phyloP scores from a whole-genome alignment of 257 asterid species.

The Leptodermis oblonga region DNA sequence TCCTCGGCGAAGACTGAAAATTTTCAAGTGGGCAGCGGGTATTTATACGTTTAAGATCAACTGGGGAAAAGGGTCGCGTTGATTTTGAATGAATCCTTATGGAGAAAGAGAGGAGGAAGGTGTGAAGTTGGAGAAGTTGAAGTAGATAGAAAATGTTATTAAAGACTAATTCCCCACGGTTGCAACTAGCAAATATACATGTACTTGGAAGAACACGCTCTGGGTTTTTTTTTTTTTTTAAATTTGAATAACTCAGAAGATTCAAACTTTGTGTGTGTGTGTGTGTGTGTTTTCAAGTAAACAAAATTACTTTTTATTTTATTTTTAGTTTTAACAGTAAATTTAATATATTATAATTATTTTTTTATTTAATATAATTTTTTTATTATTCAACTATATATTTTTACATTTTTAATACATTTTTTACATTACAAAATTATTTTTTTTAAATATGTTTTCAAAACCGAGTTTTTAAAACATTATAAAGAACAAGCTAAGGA shows the following conservation, averaged over 20 bases:
- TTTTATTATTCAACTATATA: no score
- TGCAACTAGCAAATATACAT: neutral
- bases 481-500: no score
- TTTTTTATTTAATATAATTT: no score
- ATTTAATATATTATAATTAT: no score
- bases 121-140: conserved; percentile 5
- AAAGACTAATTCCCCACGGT: conserved; percentile 12
- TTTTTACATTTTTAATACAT: no score
- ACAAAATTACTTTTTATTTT: no score
- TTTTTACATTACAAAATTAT: no score
- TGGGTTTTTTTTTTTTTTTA: neutral
- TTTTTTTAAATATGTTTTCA: no score
- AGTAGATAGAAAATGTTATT: neutral
- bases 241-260: neutral
- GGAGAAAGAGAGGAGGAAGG: conserved; percentile 12
- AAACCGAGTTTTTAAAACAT: no score
- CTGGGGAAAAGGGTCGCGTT: neutral
- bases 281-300: no score
- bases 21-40: neutral
- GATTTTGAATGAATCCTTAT: conserved; percentile 16
- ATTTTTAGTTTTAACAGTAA: no score
- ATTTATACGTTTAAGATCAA: neutral
- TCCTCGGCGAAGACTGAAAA: neutral
- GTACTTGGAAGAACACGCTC: no score
- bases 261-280: neutral